Conservation (phyloP, 495 filamentous ascomycete species). For the Aspergillus asperescens region DNA sequence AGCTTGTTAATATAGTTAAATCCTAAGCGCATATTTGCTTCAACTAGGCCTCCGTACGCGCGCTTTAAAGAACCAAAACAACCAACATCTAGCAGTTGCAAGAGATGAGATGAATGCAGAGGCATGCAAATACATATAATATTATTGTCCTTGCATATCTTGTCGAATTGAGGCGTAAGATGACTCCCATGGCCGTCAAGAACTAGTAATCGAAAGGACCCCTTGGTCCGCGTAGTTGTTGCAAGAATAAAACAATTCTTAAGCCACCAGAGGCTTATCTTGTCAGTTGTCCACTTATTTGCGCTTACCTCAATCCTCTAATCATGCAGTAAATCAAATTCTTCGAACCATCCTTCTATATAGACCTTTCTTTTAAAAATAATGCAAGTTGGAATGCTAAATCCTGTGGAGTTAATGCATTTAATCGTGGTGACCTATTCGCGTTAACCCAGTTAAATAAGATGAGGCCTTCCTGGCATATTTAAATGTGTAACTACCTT, state of each 20-base stretch:
- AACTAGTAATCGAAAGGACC: not conserved
- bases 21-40: slow-evolving; percentile 2
- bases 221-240: not conserved
- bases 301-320: slow-evolving; percentile 2
- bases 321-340: not conserved
- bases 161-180: slow-evolving; percentile 20
- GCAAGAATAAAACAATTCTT: slow-evolving; percentile 11
- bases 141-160: slow-evolving; percentile 19
- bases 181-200: slow-evolving; percentile 23
- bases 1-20: slow-evolving; percentile 18
- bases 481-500: not conserved
- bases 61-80: slow-evolving; percentile 10
- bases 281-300: slow-evolving; percentile 28
- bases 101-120: slow-evolving; percentile 20
- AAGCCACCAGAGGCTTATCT: slow-evolving; percentile 17
- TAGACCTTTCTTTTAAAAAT: no score
- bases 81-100: slow-evolving; percentile 1
- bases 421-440: no score
- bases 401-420: no score
- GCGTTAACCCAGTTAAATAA: not conserved
- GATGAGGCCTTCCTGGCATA: not conserved
- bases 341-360: not conserved
- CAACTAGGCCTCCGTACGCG: slow-evolving; percentile 7
- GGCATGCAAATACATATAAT: slow-evolving; percentile 24
- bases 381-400: no score